These are phyloP conservation scores for Plantago lanceolata DNA, from an alignment of 305 asterid species.

Conservation along the genomic window DNA sequence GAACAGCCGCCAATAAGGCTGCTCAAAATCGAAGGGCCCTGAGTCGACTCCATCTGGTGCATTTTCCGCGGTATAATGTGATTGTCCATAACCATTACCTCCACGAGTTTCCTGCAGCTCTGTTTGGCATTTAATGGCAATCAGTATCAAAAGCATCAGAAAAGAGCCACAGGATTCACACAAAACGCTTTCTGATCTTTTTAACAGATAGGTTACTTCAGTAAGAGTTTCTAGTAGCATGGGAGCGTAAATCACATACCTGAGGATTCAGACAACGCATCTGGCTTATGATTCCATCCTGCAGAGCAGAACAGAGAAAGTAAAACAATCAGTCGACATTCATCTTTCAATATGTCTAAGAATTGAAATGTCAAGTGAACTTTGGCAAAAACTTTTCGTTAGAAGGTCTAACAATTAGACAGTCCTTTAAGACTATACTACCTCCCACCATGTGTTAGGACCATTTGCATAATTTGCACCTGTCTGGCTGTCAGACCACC, in stretches of 20 bases:
- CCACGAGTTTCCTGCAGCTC: constrained; percentile 79
- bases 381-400: constrained; percentile 4
- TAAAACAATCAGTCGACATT: not conserved
- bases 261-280: constrained; percentile 82
- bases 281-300: constrained; percentile 66
- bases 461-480: too few relatives aligned
- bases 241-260: constrained; percentile 32
- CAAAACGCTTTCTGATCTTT: not conserved
- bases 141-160: constrained; percentile 7
- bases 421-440: not conserved
- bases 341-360: too few relatives aligned
- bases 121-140: constrained; percentile 29
- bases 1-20: constrained; percentile 43
- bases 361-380: constrained; percentile 1
- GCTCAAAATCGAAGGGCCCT: constrained; percentile 58
- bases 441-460: too few relatives aligned
- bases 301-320: constrained; percentile 21
- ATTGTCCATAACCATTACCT: constrained; percentile 61
- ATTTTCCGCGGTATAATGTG: constrained; percentile 52
- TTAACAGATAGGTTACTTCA: not conserved
- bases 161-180: not conserved
- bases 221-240: not conserved
- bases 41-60: constrained; percentile 44
- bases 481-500: not conserved
- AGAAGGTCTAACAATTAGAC: not conserved